Base-by-base conservation (phyloP, 2,329 filamentous ascomycete species). In the Sporothrix dimorphospora region DNA sequence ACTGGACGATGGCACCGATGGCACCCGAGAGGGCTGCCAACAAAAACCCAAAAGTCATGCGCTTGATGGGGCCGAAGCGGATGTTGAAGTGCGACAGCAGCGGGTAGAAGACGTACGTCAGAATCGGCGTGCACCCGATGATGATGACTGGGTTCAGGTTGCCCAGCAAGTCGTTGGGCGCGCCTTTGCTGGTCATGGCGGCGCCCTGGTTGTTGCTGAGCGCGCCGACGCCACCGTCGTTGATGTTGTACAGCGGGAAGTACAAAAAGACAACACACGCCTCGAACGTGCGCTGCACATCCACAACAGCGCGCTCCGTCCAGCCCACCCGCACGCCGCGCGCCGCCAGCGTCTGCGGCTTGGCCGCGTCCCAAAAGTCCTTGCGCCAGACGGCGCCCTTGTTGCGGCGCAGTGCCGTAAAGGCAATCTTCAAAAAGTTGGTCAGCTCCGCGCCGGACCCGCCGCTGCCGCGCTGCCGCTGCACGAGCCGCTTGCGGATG, bases 331-430 rank as follows among this genome's bases (percentile, higher is more conserved):
- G 53, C 24, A 57, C 16, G 14, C 71, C 83, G 83, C n/a, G 90
- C 86, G 76, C 92, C 89, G 76, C 89, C 88, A 69, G 93, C 90
- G 83, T 89, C 90, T 45, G 24, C 12, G 53, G 53, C 53, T 86
- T 86, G 75, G 91, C 89, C 55, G 89, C 88, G 74, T 90, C 91
- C n/a, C 83, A 84, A 83, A 91, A 90, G 80, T 82, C 86, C 24
- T 82, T 81, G 38, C 90, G 81, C 89, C 89, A 91, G 78, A 90
- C 86, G 16, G 82, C 81, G 75, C 84, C 86, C 76, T 81, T 77
- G 57, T 79, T 81, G 40, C 73, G 85, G 79, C 88, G 89, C 78
- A 88, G 83, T 0, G 88, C 88, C 63, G 87, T 79, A 1, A 78
- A 76, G 70, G 86, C 83, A 55, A 91, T 84, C 70, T 86, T 87